Percentiles rank a stretch among this genome's conserved stretches.
These are phyloP conservation scores for Acacia pycnantha DNA, from an alignment of 331 rosid genomes.

Conservation along the genomic window DNA sequence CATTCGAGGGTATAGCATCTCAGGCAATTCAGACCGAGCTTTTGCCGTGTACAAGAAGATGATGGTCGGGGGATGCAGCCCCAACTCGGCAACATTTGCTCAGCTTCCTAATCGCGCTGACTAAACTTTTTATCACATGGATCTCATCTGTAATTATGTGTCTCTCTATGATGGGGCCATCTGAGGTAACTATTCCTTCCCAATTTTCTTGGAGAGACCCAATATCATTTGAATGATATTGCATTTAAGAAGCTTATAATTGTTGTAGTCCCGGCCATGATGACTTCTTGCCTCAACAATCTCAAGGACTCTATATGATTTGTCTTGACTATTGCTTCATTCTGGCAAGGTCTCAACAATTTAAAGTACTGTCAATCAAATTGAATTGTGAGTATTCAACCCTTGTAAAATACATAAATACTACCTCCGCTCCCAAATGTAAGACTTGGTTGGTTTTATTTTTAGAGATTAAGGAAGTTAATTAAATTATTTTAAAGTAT, in stretches of 20 bases:
- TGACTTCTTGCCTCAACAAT: conserved; percentile 11
- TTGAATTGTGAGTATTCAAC: conserved; percentile 11
- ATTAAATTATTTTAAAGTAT: too few species aligned
- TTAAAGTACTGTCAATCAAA: neutral
- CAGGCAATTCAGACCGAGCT: conserved; percentile 73
- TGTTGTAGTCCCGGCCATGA: conserved; percentile 11
- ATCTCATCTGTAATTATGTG: conserved; percentile 11
- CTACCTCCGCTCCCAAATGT: too few species aligned
- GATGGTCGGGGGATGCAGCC: conserved; percentile 88
- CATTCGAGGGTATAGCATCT: conserved; percentile 72
- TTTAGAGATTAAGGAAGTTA: too few species aligned
- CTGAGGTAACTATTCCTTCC: conserved; percentile 18
- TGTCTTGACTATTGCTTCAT: conserved; percentile 16
- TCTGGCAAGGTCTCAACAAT: neutral
- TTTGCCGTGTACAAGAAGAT: conserved; percentile 77
- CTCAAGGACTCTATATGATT: conserved; percentile 1
- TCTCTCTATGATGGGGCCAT: conserved; percentile 29
- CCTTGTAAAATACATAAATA: neutral
- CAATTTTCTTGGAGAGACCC: neutral
- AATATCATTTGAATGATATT: conserved; percentile 14
- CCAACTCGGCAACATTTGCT: conserved; percentile 70
- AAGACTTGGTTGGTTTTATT: too few species aligned
- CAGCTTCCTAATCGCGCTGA: conserved; percentile 79
- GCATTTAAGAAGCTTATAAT: conserved; percentile 20
- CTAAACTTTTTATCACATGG: conserved; percentile 21